These are phyloP conservation scores for Sonneratia caseolaris DNA, from an alignment of 345 rosid genomes.

Conservation along the genomic window DNA sequence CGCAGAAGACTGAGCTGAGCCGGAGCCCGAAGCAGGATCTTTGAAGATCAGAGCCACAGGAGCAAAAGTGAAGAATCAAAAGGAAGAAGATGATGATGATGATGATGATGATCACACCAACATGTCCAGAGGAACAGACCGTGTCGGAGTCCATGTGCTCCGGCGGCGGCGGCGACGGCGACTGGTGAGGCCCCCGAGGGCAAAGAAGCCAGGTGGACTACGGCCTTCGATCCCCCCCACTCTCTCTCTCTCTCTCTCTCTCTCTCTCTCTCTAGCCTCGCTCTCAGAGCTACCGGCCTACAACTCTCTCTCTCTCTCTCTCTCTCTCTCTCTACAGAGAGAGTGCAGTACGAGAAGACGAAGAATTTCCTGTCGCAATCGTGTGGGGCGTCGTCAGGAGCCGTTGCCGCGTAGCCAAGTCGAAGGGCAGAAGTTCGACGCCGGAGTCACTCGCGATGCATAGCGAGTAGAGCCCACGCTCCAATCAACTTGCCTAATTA, in stretches of 20 bases:
- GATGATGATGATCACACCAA: not conserved
- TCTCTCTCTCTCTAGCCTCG: not conserved
- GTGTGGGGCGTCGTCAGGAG: no score
- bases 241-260: not conserved
- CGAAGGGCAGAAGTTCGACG: not conserved
- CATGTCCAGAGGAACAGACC: constrained; percentile 16
- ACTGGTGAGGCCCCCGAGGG: constrained; percentile 12
- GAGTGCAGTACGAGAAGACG: not conserved
- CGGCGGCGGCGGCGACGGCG: constrained; percentile 10
- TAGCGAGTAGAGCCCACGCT: constrained; percentile 7
- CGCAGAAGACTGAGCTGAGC: not conserved
- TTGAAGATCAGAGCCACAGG: constrained; percentile 4
- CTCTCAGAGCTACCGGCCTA: not conserved
- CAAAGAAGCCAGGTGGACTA: constrained; percentile 9
- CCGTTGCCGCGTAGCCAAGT: no score
- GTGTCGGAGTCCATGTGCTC: constrained; percentile 34
- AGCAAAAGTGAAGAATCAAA: not conserved
- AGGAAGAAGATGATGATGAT: not conserved
- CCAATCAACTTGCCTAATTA: constrained; percentile 9
- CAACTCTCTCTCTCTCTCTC: not conserved
- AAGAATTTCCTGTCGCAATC: not conserved
- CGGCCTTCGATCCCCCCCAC: not conserved
- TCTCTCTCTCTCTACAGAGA: constrained; percentile 1
- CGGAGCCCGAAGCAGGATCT: not conserved
- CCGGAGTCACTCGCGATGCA: constrained; percentile 7